phyloP scores from a whole-genome alignment of 257 asterid genomes.

The Solanum pimpinellifolium region DNA sequence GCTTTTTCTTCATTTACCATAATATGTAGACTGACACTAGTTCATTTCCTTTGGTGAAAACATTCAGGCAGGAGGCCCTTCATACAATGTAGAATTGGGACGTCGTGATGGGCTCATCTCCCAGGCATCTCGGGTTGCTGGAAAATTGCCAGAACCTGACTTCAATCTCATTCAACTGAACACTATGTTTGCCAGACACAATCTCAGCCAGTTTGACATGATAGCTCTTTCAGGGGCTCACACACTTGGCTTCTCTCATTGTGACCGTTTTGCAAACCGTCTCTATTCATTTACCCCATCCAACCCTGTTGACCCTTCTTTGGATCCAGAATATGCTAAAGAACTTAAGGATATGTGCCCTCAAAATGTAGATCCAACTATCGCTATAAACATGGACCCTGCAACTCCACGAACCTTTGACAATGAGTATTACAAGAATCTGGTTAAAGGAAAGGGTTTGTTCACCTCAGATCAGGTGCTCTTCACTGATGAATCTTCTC shows the following conservation, averaged over 20 bases:
- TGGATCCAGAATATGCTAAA: constrained; percentile 45
- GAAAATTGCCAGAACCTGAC: constrained; percentile 46
- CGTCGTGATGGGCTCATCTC: constrained; percentile 62
- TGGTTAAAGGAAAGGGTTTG: constrained; percentile 55
- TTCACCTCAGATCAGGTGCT: constrained; percentile 66
- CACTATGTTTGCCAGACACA: constrained; percentile 30
- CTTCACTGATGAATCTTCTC: constrained; percentile 37
- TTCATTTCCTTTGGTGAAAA: not conserved
- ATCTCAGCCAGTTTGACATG: constrained; percentile 46
- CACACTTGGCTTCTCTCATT: constrained; percentile 70
- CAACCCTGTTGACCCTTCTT: constrained; percentile 45
- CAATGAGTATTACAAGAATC: constrained; percentile 45
- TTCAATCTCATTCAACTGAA: constrained; percentile 30
- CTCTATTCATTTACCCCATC: constrained; percentile 42
- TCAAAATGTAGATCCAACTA: constrained; percentile 25
- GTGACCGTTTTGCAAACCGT: constrained; percentile 49
- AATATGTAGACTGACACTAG: not conserved
- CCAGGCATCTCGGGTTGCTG: constrained; percentile 38
- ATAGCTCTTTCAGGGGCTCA: constrained; percentile 64
- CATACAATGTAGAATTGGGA: constrained; percentile 51
- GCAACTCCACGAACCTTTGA: constrained; percentile 47
- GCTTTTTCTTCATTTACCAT: not conserved
- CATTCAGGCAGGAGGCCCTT: constrained; percentile 58
- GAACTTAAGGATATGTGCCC: constrained; percentile 55
- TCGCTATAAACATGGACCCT: constrained; percentile 48